Base-by-base conservation (phyloP, 768 basidiomycete genomes). In the Podaxis sp. region DNA sequence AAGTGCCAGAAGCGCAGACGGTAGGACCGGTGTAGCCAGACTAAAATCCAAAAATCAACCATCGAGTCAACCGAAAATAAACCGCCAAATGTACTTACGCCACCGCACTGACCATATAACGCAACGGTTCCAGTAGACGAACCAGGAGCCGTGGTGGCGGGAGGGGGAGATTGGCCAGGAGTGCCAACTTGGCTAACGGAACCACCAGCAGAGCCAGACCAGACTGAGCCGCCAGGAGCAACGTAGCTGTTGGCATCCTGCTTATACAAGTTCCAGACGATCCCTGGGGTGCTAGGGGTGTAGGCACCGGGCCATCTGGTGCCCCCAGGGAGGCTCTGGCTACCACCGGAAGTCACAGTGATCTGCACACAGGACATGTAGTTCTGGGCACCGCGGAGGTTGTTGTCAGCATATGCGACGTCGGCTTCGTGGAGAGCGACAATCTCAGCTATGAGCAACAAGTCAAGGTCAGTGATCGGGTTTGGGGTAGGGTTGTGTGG, bases 301-400 rank as follows among this genome's bases (percentile, higher is more conserved):
- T 28, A 71, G 61, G 24, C 70, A 67, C 75, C 75, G 15, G 75
- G 75, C 71, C 74, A 75, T 17, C 65, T 54, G 12, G 68, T 66
- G 24, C 73, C 73, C 2, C 69, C 70, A 28, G 75, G 74, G 13
- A 73, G 74, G 56, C 13, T 55, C 30, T 66, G 55, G 38, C 28
- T 70, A 26, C 73, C 74, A 53, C 59, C 58, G 4, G 74, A 74
- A 19, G 77, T 77, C 40, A 84, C 74, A 57, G 67, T 73, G 63
- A 83, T 71, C 67, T 83, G 82, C 66, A 72, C 78, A 72, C 82
- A 84, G 57, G 76, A 79, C 73, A 80, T 79, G 71, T 82, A 82
- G 64, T 80, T 73, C 72, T 82, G 82, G 13, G 79, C 80, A 22
- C 81, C 82, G 30, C 81, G 76, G 26, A 74, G 65, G n/a, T 69